Conservation (phyloP, 805 yeast species). For the Wickerhamiella vanderwaltii region DNA sequence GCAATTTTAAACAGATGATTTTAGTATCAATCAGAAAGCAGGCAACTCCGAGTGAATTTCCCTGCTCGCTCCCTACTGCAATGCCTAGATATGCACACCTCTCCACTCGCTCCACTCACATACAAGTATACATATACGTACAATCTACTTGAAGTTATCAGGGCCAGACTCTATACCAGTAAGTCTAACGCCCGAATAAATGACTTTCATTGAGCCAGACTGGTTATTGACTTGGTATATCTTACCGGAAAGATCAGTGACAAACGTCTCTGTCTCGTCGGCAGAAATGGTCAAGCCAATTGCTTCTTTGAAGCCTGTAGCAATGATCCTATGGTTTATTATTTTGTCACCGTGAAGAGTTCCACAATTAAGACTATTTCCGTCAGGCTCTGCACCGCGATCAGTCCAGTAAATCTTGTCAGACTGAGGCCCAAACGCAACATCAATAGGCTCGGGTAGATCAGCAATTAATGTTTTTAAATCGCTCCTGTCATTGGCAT, state of each 20-base stretch:
- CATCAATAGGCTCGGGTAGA: slow-evolving; percentile 12
- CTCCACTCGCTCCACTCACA: too few species aligned
- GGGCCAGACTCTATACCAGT: slow-evolving; percentile 1
- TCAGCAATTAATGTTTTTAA: background rate
- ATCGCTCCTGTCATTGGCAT: background rate
- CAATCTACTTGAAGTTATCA: too few species aligned
- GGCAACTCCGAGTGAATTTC: too few species aligned
- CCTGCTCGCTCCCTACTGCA: too few species aligned
- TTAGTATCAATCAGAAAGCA: too few species aligned
- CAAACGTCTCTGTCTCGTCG: background rate
- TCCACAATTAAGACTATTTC: slow-evolving; percentile 5
- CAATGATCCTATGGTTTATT: slow-evolving; percentile 1
- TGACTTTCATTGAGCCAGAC: background rate
- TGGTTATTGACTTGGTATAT: background rate
- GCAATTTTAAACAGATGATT: too few species aligned
- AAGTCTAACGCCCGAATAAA: background rate
- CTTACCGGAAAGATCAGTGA: slow-evolving; percentile 4
- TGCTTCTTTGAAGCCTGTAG: slow-evolving; percentile 6
- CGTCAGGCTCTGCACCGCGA: slow-evolving; percentile 10
- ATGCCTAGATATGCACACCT: too few species aligned
- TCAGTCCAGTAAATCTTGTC: slow-evolving; percentile 11
- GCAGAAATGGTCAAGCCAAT: slow-evolving; percentile 2
- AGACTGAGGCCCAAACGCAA: background rate
- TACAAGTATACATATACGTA: too few species aligned
- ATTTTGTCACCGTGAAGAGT: background rate